Percentiles rank a stretch among this genome's conserved stretches.
Conservation (phyloP, 768 basidiomycete genomes). For the Boletus eberwhitei region DNA sequence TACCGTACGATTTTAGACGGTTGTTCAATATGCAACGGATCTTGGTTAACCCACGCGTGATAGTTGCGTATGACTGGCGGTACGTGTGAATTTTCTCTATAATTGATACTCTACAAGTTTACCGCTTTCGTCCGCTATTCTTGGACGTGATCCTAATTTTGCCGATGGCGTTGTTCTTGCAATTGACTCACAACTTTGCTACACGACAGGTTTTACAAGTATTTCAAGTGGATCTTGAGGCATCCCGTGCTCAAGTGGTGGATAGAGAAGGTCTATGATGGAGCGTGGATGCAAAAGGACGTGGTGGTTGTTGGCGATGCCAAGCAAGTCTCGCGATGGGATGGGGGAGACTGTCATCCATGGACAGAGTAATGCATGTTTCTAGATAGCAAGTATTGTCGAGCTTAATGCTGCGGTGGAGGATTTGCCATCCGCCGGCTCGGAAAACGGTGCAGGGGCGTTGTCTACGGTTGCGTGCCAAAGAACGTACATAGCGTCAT, state of each 20-base stretch:
- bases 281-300: constrained; percentile 36
- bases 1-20: constrained; percentile 43
- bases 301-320: constrained; percentile 37
- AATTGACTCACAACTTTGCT: constrained; percentile 1
- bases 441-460: no score
- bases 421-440: no score
- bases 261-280: constrained; percentile 36
- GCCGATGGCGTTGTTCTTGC: neutral
- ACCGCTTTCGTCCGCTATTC: neutral
- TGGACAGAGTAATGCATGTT: neutral
- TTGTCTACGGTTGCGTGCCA: no score
- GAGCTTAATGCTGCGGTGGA: no score
- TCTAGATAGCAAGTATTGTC: no score
- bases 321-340: constrained; percentile 18
- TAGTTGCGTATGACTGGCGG: constrained; percentile 38
- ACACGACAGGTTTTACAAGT: constrained; percentile 25
- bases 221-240: constrained; percentile 37
- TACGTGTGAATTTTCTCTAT: neutral
- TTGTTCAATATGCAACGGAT: constrained; percentile 36
- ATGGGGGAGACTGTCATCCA: constrained; percentile 24
- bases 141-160: neutral
- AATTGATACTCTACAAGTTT: neutral
- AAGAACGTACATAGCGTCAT: no score
- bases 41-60: constrained; percentile 38
- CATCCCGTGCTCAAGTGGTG: constrained; percentile 41